These are phyloP conservation scores for Myrica gale DNA, from an alignment of 306 rosid species.

Conservation along the genomic window DNA sequence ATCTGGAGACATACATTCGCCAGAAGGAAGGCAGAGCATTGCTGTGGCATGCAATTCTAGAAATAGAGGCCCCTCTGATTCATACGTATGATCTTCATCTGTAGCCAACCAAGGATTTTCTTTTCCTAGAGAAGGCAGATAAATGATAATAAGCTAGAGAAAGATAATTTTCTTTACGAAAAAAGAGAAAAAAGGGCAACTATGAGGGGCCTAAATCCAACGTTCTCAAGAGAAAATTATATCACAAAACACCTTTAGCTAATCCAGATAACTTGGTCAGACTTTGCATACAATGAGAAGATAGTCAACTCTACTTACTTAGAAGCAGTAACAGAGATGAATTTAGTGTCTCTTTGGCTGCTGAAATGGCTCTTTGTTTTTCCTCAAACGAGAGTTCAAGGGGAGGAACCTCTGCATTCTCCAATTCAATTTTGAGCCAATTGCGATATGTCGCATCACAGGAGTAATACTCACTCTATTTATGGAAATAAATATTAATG, in stretches of 20 bases:
- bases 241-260: neutral
- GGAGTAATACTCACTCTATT: conserved; percentile 86
- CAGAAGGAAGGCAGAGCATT: conserved; percentile 91
- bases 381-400: conserved; percentile 75
- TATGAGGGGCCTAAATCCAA: neutral
- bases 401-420: conserved; percentile 64
- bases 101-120: conserved; percentile 72
- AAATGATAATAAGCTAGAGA: conserved; percentile 10
- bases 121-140: conserved; percentile 51
- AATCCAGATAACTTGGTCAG: conserved; percentile 18
- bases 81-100: conserved; percentile 39
- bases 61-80: conserved; percentile 59
- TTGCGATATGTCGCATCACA: conserved; percentile 97
- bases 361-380: conserved; percentile 61
- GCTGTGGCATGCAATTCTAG: conserved; percentile 89
- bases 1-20: conserved; percentile 87
- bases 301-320: conserved; percentile 52
- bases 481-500: conserved; percentile 18
- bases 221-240: neutral
- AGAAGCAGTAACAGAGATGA: conserved; percentile 68
- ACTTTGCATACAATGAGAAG: conserved; percentile 8
- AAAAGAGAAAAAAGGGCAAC: neutral
- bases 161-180: neutral
- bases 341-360: conserved; percentile 76
- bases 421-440: conserved; percentile 89